Conservation (phyloP, 2,329 filamentous ascomycete genomes). For the Diaporthe batatas region DNA sequence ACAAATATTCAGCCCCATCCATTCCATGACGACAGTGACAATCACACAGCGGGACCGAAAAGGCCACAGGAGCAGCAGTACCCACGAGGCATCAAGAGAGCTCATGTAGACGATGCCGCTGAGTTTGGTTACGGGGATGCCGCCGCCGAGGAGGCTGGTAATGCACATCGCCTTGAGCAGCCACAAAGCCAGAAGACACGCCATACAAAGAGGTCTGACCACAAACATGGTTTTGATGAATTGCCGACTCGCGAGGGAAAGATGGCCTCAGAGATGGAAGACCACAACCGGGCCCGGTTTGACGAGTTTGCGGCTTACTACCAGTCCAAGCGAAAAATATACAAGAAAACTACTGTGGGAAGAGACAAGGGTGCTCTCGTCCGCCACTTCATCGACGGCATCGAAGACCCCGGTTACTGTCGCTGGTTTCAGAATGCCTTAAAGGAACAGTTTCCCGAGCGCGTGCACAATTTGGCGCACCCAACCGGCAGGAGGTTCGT, state of each 20-base stretch:
- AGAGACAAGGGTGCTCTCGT: constrained; percentile 42
- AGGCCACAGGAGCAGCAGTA: not conserved
- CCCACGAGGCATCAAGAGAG: constrained; percentile 13
- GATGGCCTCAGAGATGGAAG: not conserved
- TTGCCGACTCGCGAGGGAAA: not conserved
- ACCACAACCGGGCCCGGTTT: not conserved
- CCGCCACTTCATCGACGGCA: constrained; percentile 46
- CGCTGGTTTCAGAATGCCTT: constrained; percentile 45
- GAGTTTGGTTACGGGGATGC: not conserved
- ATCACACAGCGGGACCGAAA: not conserved
- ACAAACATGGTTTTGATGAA: not conserved
- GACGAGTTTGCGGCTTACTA: constrained; percentile 41
- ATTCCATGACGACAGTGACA: not conserved
- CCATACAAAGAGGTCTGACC: not conserved
- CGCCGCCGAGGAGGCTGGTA: not conserved
- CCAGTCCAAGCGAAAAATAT: constrained; percentile 38
- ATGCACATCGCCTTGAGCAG: not conserved
- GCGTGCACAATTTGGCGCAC: not conserved
- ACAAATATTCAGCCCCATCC: too few relatives aligned
- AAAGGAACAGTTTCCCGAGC: constrained; percentile 35
- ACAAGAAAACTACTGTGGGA: constrained; percentile 28
- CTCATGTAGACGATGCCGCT: not conserved
- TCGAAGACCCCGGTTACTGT: constrained; percentile 42
- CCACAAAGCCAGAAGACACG: not conserved
- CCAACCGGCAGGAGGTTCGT: not conserved